Percentiles rank a stretch among this genome's conserved stretches.
These are phyloP conservation scores for Talaromyces adpressus DNA, from an alignment of 495 filamentous ascomycete genomes.

Conservation along the genomic window DNA sequence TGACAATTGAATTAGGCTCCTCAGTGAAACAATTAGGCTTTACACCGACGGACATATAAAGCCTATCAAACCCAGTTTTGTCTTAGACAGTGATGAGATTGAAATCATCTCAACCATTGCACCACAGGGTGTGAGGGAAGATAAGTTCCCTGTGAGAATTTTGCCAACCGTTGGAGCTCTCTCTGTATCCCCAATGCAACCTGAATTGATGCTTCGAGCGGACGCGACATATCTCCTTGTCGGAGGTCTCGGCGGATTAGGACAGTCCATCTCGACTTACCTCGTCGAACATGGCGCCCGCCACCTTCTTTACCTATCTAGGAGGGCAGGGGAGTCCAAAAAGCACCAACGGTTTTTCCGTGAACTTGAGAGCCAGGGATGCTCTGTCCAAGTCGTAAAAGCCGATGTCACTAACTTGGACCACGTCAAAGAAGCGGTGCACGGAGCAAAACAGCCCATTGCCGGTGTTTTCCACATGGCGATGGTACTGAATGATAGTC, in stretches of 20 bases:
- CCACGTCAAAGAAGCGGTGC: conserved; percentile 4
- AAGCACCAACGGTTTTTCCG: conserved; percentile 9
- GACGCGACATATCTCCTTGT: conserved; percentile 35
- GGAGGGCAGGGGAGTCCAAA: conserved; percentile 22
- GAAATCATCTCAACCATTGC: too few species aligned
- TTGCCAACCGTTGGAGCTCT: conserved; percentile 10
- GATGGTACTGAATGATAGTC: conserved; percentile 20
- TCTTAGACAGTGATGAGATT: too few species aligned
- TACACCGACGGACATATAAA: too few species aligned
- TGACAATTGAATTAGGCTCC: too few species aligned
- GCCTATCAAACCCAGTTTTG: too few species aligned
- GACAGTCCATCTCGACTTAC: conserved; percentile 41
- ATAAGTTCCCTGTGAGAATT: too few species aligned
- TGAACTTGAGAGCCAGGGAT: conserved; percentile 10
- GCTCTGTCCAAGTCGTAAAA: conserved; percentile 19
- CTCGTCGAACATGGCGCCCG: conserved; percentile 51
- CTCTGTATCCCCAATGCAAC: conserved; percentile 8
- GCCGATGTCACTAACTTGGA: conserved; percentile 32
- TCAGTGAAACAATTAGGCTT: too few species aligned
- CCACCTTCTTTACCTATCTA: conserved; percentile 49
- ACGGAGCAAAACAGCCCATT: conserved; percentile 37
- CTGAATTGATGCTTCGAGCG: conserved; percentile 5
- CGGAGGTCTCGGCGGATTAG: conserved; percentile 40
- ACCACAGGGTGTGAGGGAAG: too few species aligned
- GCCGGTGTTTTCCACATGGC: conserved; percentile 45